Conservation (phyloP, 352 stramenopile species). For the Sclerospora graminicola region DNA sequence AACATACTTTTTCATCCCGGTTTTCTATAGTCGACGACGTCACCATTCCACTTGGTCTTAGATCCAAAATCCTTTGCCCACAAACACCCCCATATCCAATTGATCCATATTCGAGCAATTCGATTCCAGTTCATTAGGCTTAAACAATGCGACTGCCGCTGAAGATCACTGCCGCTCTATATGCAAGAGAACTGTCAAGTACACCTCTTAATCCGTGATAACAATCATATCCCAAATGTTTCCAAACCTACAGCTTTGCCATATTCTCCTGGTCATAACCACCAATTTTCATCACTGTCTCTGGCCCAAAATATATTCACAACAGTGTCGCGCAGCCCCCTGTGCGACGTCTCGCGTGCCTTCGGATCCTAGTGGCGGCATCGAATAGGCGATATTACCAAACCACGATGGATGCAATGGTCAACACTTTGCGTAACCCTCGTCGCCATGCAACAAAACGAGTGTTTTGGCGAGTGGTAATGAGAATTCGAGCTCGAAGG, state of each 20-base stretch:
- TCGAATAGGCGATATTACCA: constrained; percentile 20
- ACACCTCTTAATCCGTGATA: too few species aligned
- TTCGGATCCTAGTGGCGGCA: constrained; percentile 10
- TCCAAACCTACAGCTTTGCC: constrained; percentile 23
- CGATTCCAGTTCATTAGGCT: too few species aligned
- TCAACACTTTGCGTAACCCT: constrained; percentile 20
- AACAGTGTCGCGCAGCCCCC: constrained; percentile 6
- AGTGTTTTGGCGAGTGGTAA: constrained; percentile 18
- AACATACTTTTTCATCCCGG: too few species aligned
- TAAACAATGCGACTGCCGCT: too few species aligned
- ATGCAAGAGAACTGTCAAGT: neutral
- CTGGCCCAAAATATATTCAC: constrained; percentile 1
- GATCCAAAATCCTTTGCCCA: constrained; percentile 68
- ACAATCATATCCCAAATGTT: neutral
- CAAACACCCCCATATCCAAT: constrained; percentile 30
- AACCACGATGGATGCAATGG: too few species aligned
- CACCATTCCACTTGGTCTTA: constrained; percentile 63
- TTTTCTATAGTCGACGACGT: too few species aligned
- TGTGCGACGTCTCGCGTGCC: neutral
- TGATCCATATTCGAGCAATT: too few species aligned
- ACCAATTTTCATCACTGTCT: constrained; percentile 3
- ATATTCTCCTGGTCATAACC: constrained; percentile 36
- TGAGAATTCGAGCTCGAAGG: too few species aligned
- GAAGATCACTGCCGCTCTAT: constrained; percentile 57
- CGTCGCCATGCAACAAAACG: constrained; percentile 12